These are phyloP conservation scores for Leccinum solheimii DNA, from an alignment of 1,284 basidiomycete species.

Conservation along the genomic window DNA sequence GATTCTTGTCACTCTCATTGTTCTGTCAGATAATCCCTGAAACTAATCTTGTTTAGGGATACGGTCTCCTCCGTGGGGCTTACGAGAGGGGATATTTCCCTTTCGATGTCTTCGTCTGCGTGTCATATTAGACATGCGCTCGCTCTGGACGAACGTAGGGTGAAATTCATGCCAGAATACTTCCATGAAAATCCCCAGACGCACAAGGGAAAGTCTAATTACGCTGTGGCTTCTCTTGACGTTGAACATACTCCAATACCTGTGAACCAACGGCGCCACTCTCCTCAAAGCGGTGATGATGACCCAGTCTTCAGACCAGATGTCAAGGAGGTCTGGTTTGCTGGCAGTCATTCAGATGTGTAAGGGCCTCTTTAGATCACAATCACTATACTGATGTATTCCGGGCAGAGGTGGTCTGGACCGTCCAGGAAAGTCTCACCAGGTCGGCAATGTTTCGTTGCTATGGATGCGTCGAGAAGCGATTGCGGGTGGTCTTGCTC, in stretches of 20 bases:
- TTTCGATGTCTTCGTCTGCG: conserved; percentile 16
- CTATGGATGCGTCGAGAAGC: conserved; percentile 24
- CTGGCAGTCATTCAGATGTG: conserved; percentile 28
- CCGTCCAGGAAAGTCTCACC: conserved; percentile 10
- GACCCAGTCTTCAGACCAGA: conserved; percentile 4
- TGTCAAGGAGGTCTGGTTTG: conserved; percentile 26
- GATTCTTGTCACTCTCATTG: not conserved
- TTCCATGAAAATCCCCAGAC: conserved; percentile 10
- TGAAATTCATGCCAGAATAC: conserved; percentile 11
- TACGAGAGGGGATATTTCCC: conserved; percentile 17
- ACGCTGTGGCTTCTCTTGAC: not conserved
- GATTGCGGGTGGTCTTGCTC: conserved; percentile 7
- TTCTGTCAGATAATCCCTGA: no score
- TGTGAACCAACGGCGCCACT: not conserved
- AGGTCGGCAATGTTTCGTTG: conserved; percentile 15
- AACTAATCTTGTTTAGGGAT: conserved; percentile 35
- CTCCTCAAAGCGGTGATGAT: not conserved
- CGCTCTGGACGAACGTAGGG: not conserved
- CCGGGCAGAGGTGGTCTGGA: conserved; percentile 24
- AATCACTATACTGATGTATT: not conserved
- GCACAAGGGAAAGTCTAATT: conserved; percentile 11
- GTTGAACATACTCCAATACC: not conserved
- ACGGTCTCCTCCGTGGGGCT: conserved; percentile 24
- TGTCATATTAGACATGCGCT: conserved; percentile 10
- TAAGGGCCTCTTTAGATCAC: not conserved